These are phyloP conservation scores for Candida alai DNA, from an alignment of 805 yeast genomes.

Conservation along the genomic window DNA sequence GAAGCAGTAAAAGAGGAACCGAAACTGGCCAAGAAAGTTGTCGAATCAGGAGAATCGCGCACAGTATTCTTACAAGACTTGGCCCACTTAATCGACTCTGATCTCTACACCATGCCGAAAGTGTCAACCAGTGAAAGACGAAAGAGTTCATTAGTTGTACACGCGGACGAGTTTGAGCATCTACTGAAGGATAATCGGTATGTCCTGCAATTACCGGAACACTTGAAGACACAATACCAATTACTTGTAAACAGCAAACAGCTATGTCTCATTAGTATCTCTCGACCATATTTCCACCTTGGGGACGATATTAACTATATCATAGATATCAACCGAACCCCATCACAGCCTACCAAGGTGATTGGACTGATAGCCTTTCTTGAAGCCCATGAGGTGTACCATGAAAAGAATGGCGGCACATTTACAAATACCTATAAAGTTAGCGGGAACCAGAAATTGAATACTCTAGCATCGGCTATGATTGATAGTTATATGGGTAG, in stretches of 20 bases:
- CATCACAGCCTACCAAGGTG: constrained; percentile 16
- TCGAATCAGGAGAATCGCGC: constrained; percentile 2
- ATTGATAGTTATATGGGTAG: constrained; percentile 8
- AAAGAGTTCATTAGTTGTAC: constrained; percentile 21
- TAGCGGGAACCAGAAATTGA: constrained; percentile 29
- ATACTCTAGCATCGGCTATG: constrained; percentile 29
- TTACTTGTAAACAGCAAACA: constrained; percentile 29
- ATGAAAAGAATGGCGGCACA: constrained; percentile 14
- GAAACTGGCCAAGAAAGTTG: background rate
- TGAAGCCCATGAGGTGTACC: constrained; percentile 40
- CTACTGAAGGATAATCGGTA: constrained; percentile 7
- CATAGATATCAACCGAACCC: constrained; percentile 21
- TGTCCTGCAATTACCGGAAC: constrained; percentile 25
- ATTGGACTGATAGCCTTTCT: constrained; percentile 31
- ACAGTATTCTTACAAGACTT: constrained; percentile 28
- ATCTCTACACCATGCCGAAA: constrained; percentile 30
- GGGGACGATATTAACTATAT: constrained; percentile 37
- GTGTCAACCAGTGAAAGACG: constrained; percentile 30
- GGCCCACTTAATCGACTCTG: constrained; percentile 27
- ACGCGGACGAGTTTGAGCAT: constrained; percentile 13
- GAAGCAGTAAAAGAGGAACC: constrained; percentile 7
- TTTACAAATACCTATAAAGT: constrained; percentile 29
- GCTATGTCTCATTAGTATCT: constrained; percentile 30
- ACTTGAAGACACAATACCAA: constrained; percentile 33
- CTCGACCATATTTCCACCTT: constrained; percentile 32